Conservation (phyloP, 1,284 basidiomycete genomes). For the Wolfiporia cocos region DNA sequence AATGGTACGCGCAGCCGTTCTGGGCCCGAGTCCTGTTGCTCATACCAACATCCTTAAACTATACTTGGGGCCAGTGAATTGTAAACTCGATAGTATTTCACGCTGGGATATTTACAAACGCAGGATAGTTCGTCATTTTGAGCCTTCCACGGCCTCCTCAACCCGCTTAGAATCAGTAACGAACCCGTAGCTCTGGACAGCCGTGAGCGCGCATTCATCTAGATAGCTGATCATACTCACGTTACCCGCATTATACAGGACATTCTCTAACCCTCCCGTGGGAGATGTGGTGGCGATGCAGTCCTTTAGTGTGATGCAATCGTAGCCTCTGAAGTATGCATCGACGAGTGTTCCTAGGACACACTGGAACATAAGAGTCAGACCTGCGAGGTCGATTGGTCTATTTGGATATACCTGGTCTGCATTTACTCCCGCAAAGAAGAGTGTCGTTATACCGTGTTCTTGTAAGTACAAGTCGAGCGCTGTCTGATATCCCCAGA, state of each 20-base stretch:
- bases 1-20: no score
- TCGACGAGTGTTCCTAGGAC: constrained; percentile 61
- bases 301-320: constrained; percentile 52
- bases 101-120: no score
- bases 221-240: constrained; percentile 34
- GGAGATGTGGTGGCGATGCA: constrained; percentile 59
- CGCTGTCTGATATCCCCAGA: constrained; percentile 57
- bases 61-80: no score
- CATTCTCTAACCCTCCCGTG: constrained; percentile 49
- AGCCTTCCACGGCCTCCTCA: constrained; percentile 9
- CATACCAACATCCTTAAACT: no score
- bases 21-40: no score
- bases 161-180: constrained; percentile 40
- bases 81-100: no score
- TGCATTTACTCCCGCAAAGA: constrained; percentile 63
- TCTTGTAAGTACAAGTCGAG: constrained; percentile 58
- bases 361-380: constrained; percentile 33
- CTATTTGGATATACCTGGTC: constrained; percentile 43
- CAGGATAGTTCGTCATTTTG: neutral
- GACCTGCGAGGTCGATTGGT: neutral
- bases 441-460: constrained; percentile 53
- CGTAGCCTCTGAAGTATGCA: constrained; percentile 60
- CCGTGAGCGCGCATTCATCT: neutral
- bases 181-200: constrained; percentile 50
- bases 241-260: constrained; percentile 51